Evolutionary conservation across 2,329 filamentous ascomycete genomes (phyloP), one percentile per base, ranked within the genome.

Genomic region (Didymella glomerata): DNA sequence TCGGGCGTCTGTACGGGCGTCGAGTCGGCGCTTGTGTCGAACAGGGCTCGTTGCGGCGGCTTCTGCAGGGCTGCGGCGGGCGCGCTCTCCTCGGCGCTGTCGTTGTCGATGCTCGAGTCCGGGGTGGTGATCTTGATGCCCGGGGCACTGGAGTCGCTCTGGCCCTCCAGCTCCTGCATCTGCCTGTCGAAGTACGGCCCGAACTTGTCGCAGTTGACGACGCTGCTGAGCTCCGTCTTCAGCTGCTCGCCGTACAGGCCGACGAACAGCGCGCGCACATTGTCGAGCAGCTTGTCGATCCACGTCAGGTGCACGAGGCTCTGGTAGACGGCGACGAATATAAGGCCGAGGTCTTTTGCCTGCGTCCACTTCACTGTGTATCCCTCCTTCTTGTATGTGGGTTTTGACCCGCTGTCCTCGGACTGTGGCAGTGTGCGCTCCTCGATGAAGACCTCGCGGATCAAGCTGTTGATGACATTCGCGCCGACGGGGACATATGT

Each of bases 251-350:
- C 91, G 76, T 98, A 99, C 27, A 97, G 84, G 65, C 93, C 91
- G 66, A 95, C 85, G 74, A 98, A 99, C 32, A 99, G 88, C 10
- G 91, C 93, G 76, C 90, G 92, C 71, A 98, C 92, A 72, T 98
- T 96, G 73, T 97, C 94, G 67, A 99, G 88, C 47, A 99, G 88
- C 77, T 95, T 93, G 78, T 99, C 95, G 65, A 98, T 92, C 95
- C 96, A 99, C 13, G 91, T 93, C 9, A 99, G 86, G 77, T 97
- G 93, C 28, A 99, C 85, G 30, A 99, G 87, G 38, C 93, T 97
- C 75, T 96, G 91, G 78, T 99, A 99, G 65, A 99, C 95, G 65
- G 94, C 95, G 72, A 98, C 94, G 78, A 99, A 99, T 66, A 99
- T 96, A 66, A 99, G 81, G 40, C 93, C 93, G 52, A 98, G 82